Evolutionary conservation across 2,329 filamentous ascomycete species (phyloP).

Genomic region (Exophiala xenobiotica): DNA sequence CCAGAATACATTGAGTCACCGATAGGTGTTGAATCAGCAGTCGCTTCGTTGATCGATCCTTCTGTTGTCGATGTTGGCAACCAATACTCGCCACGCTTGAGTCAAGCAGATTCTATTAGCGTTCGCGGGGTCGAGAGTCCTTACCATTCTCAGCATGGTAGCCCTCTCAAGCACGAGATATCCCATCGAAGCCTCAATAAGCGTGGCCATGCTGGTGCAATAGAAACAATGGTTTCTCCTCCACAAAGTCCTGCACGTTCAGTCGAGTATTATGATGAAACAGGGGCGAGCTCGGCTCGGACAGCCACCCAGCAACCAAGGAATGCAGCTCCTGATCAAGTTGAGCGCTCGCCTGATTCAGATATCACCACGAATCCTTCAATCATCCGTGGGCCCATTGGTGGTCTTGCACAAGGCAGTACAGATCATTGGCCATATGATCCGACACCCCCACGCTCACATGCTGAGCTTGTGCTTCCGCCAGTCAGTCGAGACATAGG

Average conservation of each 20-base stretch:
- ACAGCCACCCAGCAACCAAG: constrained; percentile 13
- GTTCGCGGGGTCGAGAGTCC: constrained; percentile 35
- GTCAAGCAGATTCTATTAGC: constrained; percentile 19
- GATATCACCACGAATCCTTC: constrained; percentile 85
- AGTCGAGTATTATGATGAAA: constrained; percentile 10
- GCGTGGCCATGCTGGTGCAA: constrained; percentile 41
- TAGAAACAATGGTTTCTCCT: constrained; percentile 48
- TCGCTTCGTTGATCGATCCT: constrained; percentile 85
- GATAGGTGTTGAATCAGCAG: constrained; percentile 77
- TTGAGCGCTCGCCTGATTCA: constrained; percentile 39
- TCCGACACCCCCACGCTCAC: constrained; percentile 49
- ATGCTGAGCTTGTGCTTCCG: constrained; percentile 37
- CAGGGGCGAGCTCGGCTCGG: constrained; percentile 16
- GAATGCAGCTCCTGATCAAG: constrained; percentile 16
- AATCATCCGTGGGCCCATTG: constrained; percentile 71
- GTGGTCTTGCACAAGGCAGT: constrained; percentile 51
- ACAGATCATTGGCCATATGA: constrained; percentile 58
- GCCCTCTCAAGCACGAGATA: constrained; percentile 47
- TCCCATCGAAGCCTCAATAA: constrained; percentile 37
- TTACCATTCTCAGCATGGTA: constrained; percentile 35
- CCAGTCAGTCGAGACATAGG: constrained; percentile 42
- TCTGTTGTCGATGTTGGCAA: constrained; percentile 64
- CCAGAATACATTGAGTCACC: constrained; percentile 73
- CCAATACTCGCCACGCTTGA: constrained; percentile 16
- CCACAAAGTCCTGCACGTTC: constrained; percentile 50